Percentiles rank a stretch among this genome's conserved stretches.
These are phyloP conservation scores for Cryptococcus sp. DNA, from an alignment of 1,284 basidiomycete genomes.

Conservation along the genomic window DNA sequence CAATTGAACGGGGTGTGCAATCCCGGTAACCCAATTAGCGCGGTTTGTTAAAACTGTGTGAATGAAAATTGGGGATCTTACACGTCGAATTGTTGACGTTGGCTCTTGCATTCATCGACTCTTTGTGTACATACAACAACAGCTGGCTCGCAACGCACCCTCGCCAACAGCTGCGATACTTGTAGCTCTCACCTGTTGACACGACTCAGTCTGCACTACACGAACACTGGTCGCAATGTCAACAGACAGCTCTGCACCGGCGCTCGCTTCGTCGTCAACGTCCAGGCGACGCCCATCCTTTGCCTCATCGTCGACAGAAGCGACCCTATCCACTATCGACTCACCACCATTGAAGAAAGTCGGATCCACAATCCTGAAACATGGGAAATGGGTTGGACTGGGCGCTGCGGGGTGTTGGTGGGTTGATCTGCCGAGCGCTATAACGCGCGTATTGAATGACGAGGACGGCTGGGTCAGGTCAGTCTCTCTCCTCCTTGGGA, in stretches of 20 bases:
- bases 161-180: no score
- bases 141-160: no score
- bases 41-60: no score
- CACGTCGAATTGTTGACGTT: no score
- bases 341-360: constrained; percentile 1
- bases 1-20: no score
- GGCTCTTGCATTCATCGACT: no score
- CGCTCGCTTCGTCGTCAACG: background rate
- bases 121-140: no score
- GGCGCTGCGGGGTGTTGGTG: constrained; percentile 48
- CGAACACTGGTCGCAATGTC: background rate
- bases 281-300: constrained; percentile 28
- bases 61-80: no score
- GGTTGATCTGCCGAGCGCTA: constrained; percentile 27
- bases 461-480: constrained; percentile 32
- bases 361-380: constrained; percentile 31
- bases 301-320: constrained; percentile 21
- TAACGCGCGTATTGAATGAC: constrained; percentile 21
- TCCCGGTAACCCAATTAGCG: no score
- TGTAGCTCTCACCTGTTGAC: no score
- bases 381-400: constrained; percentile 49
- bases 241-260: no score
- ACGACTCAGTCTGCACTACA: no score
- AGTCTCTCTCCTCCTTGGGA: constrained; percentile 7
- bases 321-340: constrained; percentile 21